These are phyloP conservation scores for Triangularia verruculosa DNA, from an alignment of 2,329 filamentous ascomycete species.

Conservation along the genomic window DNA sequence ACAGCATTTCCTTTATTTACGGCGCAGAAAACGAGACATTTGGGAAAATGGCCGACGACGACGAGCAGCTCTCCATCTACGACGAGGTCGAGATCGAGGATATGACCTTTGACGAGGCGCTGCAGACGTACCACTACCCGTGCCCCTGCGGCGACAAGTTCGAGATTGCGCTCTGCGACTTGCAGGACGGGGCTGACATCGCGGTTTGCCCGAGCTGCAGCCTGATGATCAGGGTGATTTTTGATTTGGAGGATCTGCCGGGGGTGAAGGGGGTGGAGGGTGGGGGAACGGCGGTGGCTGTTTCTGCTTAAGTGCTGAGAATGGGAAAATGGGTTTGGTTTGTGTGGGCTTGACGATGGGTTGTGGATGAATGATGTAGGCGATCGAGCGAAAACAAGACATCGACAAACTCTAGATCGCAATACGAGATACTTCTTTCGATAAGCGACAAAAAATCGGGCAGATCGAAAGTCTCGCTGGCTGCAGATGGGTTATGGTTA, in stretches of 20 bases:
- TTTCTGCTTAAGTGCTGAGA: slow-evolving; percentile 37
- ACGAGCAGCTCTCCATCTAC: slow-evolving; percentile 69
- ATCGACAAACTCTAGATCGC: too few relatives aligned
- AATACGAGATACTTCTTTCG: too few relatives aligned
- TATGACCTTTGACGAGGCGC: slow-evolving; percentile 81
- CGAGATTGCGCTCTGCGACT: slow-evolving; percentile 80
- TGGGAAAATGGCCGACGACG: slow-evolving; percentile 57
- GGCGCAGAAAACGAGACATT: not conserved
- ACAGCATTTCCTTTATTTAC: not conserved
- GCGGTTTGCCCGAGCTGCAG: slow-evolving; percentile 98
- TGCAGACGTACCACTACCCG: slow-evolving; percentile 92
- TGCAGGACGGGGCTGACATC: slow-evolving; percentile 83
- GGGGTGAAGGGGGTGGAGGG: slow-evolving; percentile 35
- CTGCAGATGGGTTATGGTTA: too few relatives aligned
- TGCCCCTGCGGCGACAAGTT: slow-evolving; percentile 97
- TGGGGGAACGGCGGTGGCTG: slow-evolving; percentile 37
- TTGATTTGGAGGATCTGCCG: slow-evolving; percentile 60
- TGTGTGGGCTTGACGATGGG: not conserved
- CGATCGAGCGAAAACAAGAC: too few relatives aligned
- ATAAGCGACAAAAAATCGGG: too few relatives aligned
- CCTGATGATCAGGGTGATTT: slow-evolving; percentile 93
- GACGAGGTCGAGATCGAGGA: slow-evolving; percentile 99
- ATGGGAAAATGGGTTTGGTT: not conserved
- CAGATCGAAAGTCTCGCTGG: too few relatives aligned
- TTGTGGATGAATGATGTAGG: not conserved